Percentiles rank a stretch among this genome's conserved stretches.
Conservation (phyloP, 2,329 filamentous ascomycete species). For the Elsinoe fawcettii region DNA sequence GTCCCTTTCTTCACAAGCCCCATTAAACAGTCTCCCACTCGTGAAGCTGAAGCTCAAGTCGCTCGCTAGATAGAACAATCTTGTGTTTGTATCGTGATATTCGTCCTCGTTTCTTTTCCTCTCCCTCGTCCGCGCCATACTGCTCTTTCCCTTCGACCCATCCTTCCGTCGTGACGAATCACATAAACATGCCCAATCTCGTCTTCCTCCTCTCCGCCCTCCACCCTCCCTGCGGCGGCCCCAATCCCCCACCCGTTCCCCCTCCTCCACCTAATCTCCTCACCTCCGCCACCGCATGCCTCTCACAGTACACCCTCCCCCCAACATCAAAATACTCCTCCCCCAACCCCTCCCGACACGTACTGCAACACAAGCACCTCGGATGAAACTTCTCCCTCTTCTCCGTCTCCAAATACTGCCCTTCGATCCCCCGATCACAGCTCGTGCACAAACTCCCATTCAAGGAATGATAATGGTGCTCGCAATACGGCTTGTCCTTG, state of each 20-base stretch:
- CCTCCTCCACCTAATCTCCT: conserved; percentile 18
- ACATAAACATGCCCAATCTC: conserved; percentile 44
- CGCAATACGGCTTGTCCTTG: conserved; percentile 79
- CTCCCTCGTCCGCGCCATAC: neutral
- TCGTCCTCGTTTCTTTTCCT: neutral
- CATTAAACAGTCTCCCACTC: conserved; percentile 13
- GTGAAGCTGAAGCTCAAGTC: neutral
- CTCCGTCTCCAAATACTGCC: conserved; percentile 84
- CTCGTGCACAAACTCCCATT: conserved; percentile 78
- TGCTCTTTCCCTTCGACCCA: neutral
- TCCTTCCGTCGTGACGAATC: neutral
- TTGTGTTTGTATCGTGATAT: neutral
- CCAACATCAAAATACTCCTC: conserved; percentile 89
- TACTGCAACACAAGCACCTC: conserved; percentile 73
- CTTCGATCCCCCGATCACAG: conserved; percentile 83
- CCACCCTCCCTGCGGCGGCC: conserved; percentile 19
- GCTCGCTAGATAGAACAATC: neutral
- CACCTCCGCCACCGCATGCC: conserved; percentile 58
- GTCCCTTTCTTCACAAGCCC: neutral
- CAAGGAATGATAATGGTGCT: conserved; percentile 82
- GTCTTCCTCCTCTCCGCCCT: conserved; percentile 43
- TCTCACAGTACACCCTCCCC: conserved; percentile 74
- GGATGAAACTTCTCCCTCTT: conserved; percentile 73
- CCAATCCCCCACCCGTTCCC: conserved; percentile 16
- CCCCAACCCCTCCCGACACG: conserved; percentile 65